phyloP scores from a whole-genome alignment of 176 grass and related monocot genomes.

The Aegilops speltoides region DNA sequence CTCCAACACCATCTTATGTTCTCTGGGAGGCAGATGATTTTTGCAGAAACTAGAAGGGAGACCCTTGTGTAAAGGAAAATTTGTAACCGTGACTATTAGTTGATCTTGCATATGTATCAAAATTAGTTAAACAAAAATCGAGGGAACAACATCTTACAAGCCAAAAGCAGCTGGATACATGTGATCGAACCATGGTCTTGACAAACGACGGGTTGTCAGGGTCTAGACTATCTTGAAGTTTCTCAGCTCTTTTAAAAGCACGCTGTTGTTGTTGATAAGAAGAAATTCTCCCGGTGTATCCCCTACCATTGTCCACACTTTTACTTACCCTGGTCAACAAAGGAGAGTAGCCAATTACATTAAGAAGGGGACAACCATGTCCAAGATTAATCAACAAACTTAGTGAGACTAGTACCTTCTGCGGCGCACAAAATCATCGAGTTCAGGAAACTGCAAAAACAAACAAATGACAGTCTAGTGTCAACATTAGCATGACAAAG shows the following conservation, averaged over 20 bases:
- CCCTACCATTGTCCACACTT: constrained; percentile 56
- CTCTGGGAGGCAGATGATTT: constrained; percentile 56
- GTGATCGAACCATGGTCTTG: constrained; percentile 88
- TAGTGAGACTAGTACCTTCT: constrained; percentile 51
- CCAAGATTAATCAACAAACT: not conserved
- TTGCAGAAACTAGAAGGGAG: constrained; percentile 91
- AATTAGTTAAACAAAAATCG: constrained; percentile 13
- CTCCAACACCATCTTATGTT: constrained; percentile 83
- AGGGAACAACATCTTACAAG: constrained; percentile 59
- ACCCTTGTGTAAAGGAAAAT: constrained; percentile 39
- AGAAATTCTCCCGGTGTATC: constrained; percentile 80
- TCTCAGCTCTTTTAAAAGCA: constrained; percentile 76
- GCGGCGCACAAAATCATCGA: constrained; percentile 56
- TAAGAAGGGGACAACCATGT: not conserved
- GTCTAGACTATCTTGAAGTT: constrained; percentile 58
- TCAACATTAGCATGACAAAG: not conserved
- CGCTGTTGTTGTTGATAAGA: constrained; percentile 66
- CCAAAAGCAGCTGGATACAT: constrained; percentile 98
- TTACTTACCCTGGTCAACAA: constrained; percentile 51
- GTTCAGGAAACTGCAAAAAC: constrained; percentile 56
- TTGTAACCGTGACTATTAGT: not conserved
- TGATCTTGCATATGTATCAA: not conserved
- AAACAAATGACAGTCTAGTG: constrained; percentile 1
- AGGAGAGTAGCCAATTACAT: constrained; percentile 18
- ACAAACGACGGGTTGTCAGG: constrained; percentile 78